Conservation (phyloP, 1,284 basidiomycete species). For the Tilletia horrida region DNA sequence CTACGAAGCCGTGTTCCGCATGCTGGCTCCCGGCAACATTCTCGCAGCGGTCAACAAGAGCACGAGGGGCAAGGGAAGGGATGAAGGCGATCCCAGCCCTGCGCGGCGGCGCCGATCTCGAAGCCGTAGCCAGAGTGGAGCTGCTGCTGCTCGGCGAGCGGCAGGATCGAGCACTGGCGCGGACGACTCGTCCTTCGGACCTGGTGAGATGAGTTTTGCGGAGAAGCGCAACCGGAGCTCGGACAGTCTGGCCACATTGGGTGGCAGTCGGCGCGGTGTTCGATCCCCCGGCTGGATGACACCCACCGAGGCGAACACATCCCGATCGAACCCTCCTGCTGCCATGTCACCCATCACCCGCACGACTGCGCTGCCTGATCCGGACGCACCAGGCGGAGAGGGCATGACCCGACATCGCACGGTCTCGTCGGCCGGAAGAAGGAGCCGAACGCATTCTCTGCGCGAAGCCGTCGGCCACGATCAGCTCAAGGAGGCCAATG, state of each 20-base stretch:
- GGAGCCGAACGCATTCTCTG: constrained; percentile 36
- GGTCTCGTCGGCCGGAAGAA: constrained; percentile 23
- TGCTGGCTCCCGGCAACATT: constrained; percentile 27
- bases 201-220: constrained; percentile 38
- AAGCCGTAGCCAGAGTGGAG: constrained; percentile 34
- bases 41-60: constrained; percentile 23
- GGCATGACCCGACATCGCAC: constrained; percentile 26
- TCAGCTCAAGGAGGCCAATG: constrained; percentile 20
- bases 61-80: constrained; percentile 25
- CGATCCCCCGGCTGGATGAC: constrained; percentile 19
- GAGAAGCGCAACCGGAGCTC: constrained; percentile 46
- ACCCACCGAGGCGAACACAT: neutral
- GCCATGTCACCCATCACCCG: constrained; percentile 16
- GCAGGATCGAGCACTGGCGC: neutral
- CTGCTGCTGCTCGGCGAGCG: constrained; percentile 27
- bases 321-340: constrained; percentile 7
- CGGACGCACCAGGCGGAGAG: constrained; percentile 20
- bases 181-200: neutral
- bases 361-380: constrained; percentile 19
- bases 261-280: neutral
- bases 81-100: constrained; percentile 24
- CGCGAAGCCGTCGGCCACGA: constrained; percentile 34
- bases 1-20: constrained; percentile 50
- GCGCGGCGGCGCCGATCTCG: constrained; percentile 32
- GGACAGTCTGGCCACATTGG: constrained; percentile 39